phyloP scores from a whole-genome alignment of 2,329 filamentous ascomycete species.

The Ophiocordyceps polyrhachis-furcata region DNA sequence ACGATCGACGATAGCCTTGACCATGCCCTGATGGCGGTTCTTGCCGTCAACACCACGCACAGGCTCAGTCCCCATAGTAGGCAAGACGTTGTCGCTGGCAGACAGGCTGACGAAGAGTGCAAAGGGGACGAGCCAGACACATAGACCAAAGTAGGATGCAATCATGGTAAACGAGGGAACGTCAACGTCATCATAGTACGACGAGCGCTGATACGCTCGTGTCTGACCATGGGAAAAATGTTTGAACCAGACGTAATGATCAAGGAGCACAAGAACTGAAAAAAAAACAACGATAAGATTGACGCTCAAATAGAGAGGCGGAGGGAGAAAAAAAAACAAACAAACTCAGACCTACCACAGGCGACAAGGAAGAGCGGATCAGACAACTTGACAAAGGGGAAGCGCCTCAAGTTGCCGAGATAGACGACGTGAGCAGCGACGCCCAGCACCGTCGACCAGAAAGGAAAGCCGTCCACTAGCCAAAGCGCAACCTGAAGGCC shows the following conservation, averaged over 20 bases:
- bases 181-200: constrained; percentile 42
- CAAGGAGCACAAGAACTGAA: constrained; percentile 59
- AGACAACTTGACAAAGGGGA: constrained; percentile 63
- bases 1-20: constrained; percentile 45
- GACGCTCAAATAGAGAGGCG: not conserved
- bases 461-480: constrained; percentile 70
- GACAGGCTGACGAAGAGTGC: constrained; percentile 86
- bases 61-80: constrained; percentile 62
- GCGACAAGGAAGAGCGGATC: constrained; percentile 76
- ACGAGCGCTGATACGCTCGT: constrained; percentile 35
- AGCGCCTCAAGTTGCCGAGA: constrained; percentile 61
- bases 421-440: constrained; percentile 73
- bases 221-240: constrained; percentile 59
- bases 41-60: constrained; percentile 25
- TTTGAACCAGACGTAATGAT: constrained; percentile 92
- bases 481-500: constrained; percentile 54
- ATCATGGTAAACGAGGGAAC: constrained; percentile 83
- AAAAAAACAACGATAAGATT: not conserved
- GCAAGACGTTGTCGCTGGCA: constrained; percentile 85
- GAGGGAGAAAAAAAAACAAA: not conserved
- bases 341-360: constrained; percentile 50
- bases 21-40: constrained; percentile 41
- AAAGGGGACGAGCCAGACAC: constrained; percentile 93
- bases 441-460: constrained; percentile 54
- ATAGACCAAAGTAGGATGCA: constrained; percentile 86